A percentile compares a stretch with the other conserved stretches of the same genome.
phyloP scores from a whole-genome alignment of 371 early-diverging fungal species.

The Rhizopus arrhizus region DNA sequence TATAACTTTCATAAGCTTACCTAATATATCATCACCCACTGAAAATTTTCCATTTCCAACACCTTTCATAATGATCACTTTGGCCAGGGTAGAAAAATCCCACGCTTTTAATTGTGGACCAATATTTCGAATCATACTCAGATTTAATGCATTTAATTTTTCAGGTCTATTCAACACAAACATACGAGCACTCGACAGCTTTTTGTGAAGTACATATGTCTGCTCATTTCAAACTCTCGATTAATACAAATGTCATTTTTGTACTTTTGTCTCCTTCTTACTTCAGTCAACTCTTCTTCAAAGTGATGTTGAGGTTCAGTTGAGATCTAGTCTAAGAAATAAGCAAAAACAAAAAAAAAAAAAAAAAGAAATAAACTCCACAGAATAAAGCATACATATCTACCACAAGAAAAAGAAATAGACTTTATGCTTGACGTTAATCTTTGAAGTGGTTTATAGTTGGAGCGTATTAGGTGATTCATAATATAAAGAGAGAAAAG shows the following conservation, averaged over 20 bases:
- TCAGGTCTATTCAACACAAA: constrained; percentile 89
- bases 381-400: not conserved
- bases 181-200: constrained; percentile 52
- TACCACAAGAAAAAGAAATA: too few species aligned
- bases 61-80: constrained; percentile 84
- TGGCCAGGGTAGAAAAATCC: constrained; percentile 85
- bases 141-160: constrained; percentile 86
- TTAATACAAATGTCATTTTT: not conserved
- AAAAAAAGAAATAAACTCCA: not conserved
- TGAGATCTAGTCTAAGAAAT: constrained; percentile 15
- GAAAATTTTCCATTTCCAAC: constrained; percentile 84
- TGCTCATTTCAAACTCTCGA: constrained; percentile 12
- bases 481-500: not conserved
- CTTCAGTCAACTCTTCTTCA: constrained; percentile 25
- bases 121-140: constrained; percentile 87
- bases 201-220: constrained; percentile 66
- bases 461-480: not conserved
- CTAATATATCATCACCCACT: constrained; percentile 94
- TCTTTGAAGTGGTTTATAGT: not conserved
- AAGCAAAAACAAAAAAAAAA: not conserved
- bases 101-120: constrained; percentile 87
- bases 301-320: constrained; percentile 22
- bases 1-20: constrained; percentile 28
- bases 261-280: constrained; percentile 3
- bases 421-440: not conserved